These are phyloP conservation scores for Coemansia sp. DNA, from an alignment of 192 early-diverging fungal species.

Conservation along the genomic window DNA sequence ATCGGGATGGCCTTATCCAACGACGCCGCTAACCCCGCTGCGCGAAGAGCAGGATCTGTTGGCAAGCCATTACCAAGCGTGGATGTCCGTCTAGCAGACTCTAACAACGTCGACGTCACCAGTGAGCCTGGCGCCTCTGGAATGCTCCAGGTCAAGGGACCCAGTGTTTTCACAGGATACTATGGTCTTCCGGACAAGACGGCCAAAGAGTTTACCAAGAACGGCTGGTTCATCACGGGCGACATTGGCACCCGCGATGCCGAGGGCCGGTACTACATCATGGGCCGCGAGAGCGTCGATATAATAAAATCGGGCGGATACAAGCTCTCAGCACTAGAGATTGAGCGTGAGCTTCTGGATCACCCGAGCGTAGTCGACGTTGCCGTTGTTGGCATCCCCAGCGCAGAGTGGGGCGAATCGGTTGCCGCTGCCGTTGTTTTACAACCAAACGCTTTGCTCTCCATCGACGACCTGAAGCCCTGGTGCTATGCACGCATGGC, in stretches of 20 bases:
- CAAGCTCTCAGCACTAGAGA: conserved; percentile 82
- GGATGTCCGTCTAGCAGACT: conserved; percentile 56
- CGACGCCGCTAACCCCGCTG: conserved; percentile 29
- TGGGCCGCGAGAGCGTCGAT: conserved; percentile 79
- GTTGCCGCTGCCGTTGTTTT: conserved; percentile 69
- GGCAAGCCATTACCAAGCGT: conserved; percentile 77
- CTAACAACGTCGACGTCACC: conserved; percentile 56
- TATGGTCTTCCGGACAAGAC: conserved; percentile 73
- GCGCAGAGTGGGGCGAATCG: conserved; percentile 76
- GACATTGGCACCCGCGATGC: conserved; percentile 65
- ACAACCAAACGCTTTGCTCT: conserved; percentile 19
- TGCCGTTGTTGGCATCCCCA: conserved; percentile 70
- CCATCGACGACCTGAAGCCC: conserved; percentile 38
- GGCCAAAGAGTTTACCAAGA: conserved; percentile 63
- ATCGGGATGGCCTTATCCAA: conserved; percentile 88
- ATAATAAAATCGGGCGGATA: conserved; percentile 90
- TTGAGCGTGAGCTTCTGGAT: conserved; percentile 77
- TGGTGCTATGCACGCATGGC: conserved; percentile 67
- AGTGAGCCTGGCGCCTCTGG: conserved; percentile 56
- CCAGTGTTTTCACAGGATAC: conserved; percentile 77
- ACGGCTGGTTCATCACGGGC: conserved; percentile 84
- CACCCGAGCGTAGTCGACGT: conserved; percentile 64
- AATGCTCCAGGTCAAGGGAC: conserved; percentile 72
- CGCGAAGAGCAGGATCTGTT: conserved; percentile 59
- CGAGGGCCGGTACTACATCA: conserved; percentile 66